A percentile compares a stretch with the other conserved stretches of the same genome.
phyloP scores from a whole-genome alignment of 371 early-diverging fungal species.

The Chytridium lagenaria region DNA sequence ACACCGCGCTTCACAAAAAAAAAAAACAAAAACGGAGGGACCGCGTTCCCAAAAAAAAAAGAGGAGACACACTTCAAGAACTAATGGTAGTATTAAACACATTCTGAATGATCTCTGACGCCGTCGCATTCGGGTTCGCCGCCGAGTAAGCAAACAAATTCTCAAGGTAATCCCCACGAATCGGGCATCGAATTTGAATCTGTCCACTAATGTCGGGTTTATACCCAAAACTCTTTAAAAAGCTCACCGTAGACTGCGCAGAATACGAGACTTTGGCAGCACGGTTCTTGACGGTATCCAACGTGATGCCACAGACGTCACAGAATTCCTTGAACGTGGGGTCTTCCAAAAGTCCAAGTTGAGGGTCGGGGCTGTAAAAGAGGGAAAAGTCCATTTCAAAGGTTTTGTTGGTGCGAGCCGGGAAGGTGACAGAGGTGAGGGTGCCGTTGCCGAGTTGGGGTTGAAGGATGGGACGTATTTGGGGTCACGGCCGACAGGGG shows the following conservation, averaged over 20 bases:
- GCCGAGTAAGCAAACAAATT: neutral
- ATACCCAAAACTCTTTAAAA: constrained; percentile 33
- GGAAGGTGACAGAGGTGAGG: constrained; percentile 13
- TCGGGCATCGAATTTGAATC: neutral
- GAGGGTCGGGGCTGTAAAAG: constrained; percentile 28
- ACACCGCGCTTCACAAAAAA: neutral
- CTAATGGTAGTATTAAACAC: neutral
- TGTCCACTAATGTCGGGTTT: constrained; percentile 12
- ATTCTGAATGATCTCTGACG: neutral
- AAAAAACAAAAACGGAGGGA: too few relatives aligned
- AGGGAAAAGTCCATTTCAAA: constrained; percentile 34
- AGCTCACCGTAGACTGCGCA: constrained; percentile 7
- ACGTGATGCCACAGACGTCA: neutral
- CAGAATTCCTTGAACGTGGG: constrained; percentile 27
- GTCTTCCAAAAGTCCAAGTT: constrained; percentile 27
- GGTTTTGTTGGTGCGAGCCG: constrained; percentile 26
- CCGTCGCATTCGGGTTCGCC: constrained; percentile 4
- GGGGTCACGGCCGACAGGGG: neutral
- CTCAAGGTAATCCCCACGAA: neutral
- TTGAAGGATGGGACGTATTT: neutral
- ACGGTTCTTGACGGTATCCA: neutral
- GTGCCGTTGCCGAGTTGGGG: neutral
- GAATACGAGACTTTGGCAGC: constrained; percentile 20
- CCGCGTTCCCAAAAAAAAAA: neutral
- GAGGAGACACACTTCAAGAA: neutral